Evolutionary conservation across 257 asterid genomes (phyloP).

Genomic region (Cinchona pubescens): DNA sequence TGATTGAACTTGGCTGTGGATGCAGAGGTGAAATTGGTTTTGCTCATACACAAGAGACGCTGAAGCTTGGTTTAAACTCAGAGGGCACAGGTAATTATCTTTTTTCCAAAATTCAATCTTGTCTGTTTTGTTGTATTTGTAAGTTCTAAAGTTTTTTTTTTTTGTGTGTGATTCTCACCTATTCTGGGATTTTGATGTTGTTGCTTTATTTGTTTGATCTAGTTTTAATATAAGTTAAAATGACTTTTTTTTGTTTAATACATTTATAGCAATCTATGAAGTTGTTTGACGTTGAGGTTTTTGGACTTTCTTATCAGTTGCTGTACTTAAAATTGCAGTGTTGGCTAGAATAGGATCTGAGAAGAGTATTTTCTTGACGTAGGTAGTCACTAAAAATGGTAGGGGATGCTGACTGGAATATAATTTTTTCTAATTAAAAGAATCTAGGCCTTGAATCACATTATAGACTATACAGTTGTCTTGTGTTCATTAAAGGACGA

Average conservation of each 20-base stretch:
- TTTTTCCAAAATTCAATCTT: constrained; percentile 7
- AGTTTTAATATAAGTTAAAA: neutral
- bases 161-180: neutral
- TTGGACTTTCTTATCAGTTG: neutral
- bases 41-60: constrained; percentile 65
- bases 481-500: neutral
- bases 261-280: neutral
- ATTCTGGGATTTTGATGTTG: neutral
- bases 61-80: constrained; percentile 71
- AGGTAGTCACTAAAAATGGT: neutral
- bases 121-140: neutral
- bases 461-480: neutral
- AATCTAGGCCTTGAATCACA: neutral
- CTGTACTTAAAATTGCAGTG: neutral
- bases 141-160: neutral
- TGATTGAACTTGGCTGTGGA: constrained; percentile 84
- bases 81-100: constrained; percentile 57
- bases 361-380: neutral
- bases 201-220: neutral
- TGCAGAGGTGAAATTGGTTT: constrained; percentile 87
- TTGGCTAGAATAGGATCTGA: neutral
- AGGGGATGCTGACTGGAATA: neutral
- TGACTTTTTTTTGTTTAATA: neutral
- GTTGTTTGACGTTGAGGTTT: neutral
- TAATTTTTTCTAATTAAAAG: neutral